phyloP scores from a whole-genome alignment of 2,329 filamentous ascomycete genomes.

The Nothophoma quercina region DNA sequence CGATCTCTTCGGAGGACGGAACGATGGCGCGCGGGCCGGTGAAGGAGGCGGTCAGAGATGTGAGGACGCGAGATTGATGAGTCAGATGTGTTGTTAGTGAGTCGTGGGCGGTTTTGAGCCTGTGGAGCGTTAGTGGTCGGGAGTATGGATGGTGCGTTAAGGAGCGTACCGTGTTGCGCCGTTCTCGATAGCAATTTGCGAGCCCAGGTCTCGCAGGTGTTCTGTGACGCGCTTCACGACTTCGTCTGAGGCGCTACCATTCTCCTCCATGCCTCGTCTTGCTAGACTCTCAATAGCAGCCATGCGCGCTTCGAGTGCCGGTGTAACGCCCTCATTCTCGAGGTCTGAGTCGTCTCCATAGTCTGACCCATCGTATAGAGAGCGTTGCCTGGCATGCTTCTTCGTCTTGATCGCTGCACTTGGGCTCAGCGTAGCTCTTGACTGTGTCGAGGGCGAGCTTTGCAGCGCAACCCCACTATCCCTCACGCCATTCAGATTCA shows the following conservation, averaged over 20 bases:
- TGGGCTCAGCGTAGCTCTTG: slow-evolving; percentile 48
- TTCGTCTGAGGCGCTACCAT: slow-evolving; percentile 69
- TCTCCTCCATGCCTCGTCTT: slow-evolving; percentile 67
- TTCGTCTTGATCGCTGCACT: slow-evolving; percentile 40
- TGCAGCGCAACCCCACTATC: slow-evolving; percentile 57
- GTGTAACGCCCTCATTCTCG: slow-evolving; percentile 71
- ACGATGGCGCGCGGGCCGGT: slow-evolving; percentile 72
- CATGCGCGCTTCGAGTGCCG: slow-evolving; percentile 72
- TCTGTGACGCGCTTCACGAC: slow-evolving; percentile 75
- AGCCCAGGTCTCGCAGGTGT: slow-evolving; percentile 73
- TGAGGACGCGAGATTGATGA: slow-evolving; percentile 77
- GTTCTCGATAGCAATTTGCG: slow-evolving; percentile 75
- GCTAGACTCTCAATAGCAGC: slow-evolving; percentile 76
- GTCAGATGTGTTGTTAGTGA: slow-evolving; percentile 76
- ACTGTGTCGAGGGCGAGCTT: slow-evolving; percentile 47
- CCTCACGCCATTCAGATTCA: slow-evolving; percentile 46
- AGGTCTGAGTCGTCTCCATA: slow-evolving; percentile 77
- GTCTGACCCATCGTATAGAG: slow-evolving; percentile 75
- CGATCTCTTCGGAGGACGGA: slow-evolving; percentile 70
- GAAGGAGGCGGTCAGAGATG: slow-evolving; percentile 75
- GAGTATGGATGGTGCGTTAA: not conserved
- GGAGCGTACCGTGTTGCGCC: slow-evolving; percentile 71
- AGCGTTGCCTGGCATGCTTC: slow-evolving; percentile 54
- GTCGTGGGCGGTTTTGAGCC: slow-evolving; percentile 77
- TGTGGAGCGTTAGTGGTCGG: slow-evolving; percentile 47